These are phyloP conservation scores for Spatholobus suberectus DNA, from an alignment of 306 rosid species.

Conservation along the genomic window DNA sequence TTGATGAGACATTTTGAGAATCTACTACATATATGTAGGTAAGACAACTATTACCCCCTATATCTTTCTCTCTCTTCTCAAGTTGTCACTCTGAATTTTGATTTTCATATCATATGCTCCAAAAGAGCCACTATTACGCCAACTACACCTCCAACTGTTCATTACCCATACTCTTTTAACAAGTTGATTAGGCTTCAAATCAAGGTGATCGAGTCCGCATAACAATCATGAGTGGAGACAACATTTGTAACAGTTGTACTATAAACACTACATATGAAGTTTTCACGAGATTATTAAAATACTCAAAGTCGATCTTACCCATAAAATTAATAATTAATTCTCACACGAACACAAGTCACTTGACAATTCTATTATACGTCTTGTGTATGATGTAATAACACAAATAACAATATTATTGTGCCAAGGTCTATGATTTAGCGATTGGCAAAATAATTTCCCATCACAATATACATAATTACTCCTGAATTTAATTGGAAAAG, in stretches of 20 bases:
- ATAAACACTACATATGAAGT: not conserved
- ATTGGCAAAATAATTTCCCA: not conserved
- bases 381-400: not conserved
- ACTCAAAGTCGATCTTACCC: conserved; percentile 3
- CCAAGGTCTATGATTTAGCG: not conserved
- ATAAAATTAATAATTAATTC: not conserved
- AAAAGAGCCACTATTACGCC: conserved; percentile 43
- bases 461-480: not conserved
- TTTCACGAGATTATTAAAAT: not conserved
- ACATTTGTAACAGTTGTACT: conserved; percentile 28
- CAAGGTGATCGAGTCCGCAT: conserved; percentile 34
- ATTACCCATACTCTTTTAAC: conserved; percentile 30
- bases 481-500: not conserved
- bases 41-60: conserved; percentile 34
- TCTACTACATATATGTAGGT: conserved; percentile 42
- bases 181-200: conserved; percentile 40
- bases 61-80: conserved; percentile 39
- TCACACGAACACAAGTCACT: conserved; percentile 2
- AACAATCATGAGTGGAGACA: conserved; percentile 45
- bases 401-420: not conserved
- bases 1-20: conserved; percentile 80
- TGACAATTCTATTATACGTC: conserved; percentile 6
- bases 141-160: conserved; percentile 29
- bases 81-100: conserved; percentile 35
- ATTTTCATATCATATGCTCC: conserved; percentile 47